phyloP scores from a whole-genome alignment of 768 basidiomycete genomes.

The Tephrocybe sp. region DNA sequence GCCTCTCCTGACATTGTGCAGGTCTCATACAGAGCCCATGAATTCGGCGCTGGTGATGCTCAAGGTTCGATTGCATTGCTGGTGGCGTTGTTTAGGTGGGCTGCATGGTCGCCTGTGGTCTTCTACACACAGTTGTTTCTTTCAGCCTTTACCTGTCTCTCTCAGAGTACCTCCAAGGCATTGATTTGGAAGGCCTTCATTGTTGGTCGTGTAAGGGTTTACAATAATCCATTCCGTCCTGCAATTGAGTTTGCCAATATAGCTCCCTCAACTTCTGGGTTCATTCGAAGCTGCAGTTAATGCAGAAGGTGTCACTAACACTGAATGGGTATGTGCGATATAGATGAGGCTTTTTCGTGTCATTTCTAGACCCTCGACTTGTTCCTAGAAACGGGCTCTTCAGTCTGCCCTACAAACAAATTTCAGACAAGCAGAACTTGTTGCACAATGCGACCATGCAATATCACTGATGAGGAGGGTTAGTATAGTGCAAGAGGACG shows the following conservation, averaged over 20 bases:
- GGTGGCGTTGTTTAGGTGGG: constrained; percentile 58
- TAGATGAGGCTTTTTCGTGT: background rate
- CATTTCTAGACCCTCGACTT: constrained; percentile 7
- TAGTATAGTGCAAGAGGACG: constrained; percentile 28
- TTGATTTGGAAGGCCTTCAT: constrained; percentile 72
- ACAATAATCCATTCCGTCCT: background rate
- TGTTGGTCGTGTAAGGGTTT: constrained; percentile 60
- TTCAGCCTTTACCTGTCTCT: constrained; percentile 61
- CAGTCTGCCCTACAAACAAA: constrained; percentile 50
- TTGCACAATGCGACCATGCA: constrained; percentile 53
- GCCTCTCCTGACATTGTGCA: constrained; percentile 25
- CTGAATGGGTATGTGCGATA: constrained; percentile 52
- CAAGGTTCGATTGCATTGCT: constrained; percentile 52
- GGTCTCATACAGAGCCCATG: constrained; percentile 58
- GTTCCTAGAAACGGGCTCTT: constrained; percentile 44
- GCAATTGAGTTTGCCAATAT: constrained; percentile 4
- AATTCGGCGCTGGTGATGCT: constrained; percentile 64
- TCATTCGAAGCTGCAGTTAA: constrained; percentile 57
- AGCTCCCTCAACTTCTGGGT: constrained; percentile 64
- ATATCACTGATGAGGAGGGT: constrained; percentile 32
- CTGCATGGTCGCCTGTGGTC: constrained; percentile 59
- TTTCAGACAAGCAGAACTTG: constrained; percentile 52
- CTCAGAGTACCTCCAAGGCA: constrained; percentile 41
- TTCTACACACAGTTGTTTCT: constrained; percentile 72
- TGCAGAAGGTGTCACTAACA: constrained; percentile 47